phyloP scores from a whole-genome alignment of 495 filamentous ascomycete genomes.

The Lepraria neglecta region DNA sequence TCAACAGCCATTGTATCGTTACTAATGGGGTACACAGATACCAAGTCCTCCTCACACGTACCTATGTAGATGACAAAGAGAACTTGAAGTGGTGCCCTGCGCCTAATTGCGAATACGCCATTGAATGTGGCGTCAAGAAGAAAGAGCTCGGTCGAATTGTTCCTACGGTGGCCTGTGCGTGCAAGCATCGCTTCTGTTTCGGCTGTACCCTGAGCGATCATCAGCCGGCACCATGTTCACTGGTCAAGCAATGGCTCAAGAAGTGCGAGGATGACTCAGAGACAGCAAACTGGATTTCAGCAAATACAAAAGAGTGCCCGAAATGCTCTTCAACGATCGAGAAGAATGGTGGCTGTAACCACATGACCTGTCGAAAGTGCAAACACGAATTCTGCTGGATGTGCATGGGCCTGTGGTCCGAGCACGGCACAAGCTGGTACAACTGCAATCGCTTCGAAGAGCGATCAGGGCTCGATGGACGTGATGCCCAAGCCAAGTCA shows the following conservation, averaged over 20 bases:
- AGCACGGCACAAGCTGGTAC: conserved; percentile 99
- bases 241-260: conserved; percentile 95
- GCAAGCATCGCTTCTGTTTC: conserved; percentile 86
- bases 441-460: conserved; percentile 98
- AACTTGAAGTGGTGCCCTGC: conserved; percentile 95
- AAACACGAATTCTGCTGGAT: conserved; percentile 99
- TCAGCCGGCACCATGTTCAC: conserved; percentile 81
- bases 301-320: conserved; percentile 97
- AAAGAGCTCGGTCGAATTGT: conserved; percentile 78
- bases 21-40: conserved; percentile 48
- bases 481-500: conserved; percentile 84
- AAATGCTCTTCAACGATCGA: conserved; percentile 95
- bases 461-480: conserved; percentile 82
- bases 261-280: conserved; percentile 98
- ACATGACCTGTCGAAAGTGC: conserved; percentile 99
- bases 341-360: conserved; percentile 98
- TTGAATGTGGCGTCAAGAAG: conserved; percentile 81
- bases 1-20: neutral
- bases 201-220: conserved; percentile 92
- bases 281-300: conserved; percentile 98
- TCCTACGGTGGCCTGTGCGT: conserved; percentile 79
- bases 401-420: conserved; percentile 98
- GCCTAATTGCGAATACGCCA: conserved; percentile 85
- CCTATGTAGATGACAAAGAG: conserved; percentile 94
- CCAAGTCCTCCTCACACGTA: conserved; percentile 77